Evolutionary conservation across 2,329 filamentous ascomycete genomes (phyloP), one percentile per base, ranked within the genome.

Genomic region (Fusarium foetens): DNA sequence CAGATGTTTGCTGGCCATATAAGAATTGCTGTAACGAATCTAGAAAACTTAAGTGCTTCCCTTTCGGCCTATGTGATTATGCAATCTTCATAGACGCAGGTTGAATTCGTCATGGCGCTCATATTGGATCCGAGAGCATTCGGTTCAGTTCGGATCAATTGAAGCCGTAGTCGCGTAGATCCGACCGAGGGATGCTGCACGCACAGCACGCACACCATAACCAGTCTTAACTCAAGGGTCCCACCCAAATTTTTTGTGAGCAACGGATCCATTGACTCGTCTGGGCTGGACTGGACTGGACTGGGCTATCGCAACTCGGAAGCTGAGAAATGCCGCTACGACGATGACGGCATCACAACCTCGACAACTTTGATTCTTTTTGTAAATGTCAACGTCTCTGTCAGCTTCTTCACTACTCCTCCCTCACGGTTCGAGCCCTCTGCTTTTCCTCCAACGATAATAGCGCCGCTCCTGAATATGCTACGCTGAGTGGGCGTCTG

Each of bases 271-370:
- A 52, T 52, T 52, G 23, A 52, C 33, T 57, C 31, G 53, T 25
- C 53, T 57, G 52, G 29, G 21, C 52, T 42, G 36, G 29, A 21
- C 38, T 23, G 36, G 27, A 13, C 51, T 42, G 11, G 23, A n/a
- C 38, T 71, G 62, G 63, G 31, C 41, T 58, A 68, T 75, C 75
- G 70, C 74, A 76, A 72, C 70, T 73, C 73, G 74, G 75, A 74
- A 73, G 69, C 67, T 77, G 68, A 75, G 76, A 80, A 81, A 80
- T 79, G 75, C 79, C 77, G 77, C 78, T 74, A 76, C 68, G 42
- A 58, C 59, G 67, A 80, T 80, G 79, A 80, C 79, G 78, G 79
- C 76, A 80, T 79, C 71, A 46, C 66, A 76, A 70, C 65, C 68
- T 71, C 43, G 55, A 70, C 66, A 68, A 72, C 70, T 75, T 49